phyloP scores from a whole-genome alignment of 1,284 basidiomycete species.

The Chalciporus piperatoides region DNA sequence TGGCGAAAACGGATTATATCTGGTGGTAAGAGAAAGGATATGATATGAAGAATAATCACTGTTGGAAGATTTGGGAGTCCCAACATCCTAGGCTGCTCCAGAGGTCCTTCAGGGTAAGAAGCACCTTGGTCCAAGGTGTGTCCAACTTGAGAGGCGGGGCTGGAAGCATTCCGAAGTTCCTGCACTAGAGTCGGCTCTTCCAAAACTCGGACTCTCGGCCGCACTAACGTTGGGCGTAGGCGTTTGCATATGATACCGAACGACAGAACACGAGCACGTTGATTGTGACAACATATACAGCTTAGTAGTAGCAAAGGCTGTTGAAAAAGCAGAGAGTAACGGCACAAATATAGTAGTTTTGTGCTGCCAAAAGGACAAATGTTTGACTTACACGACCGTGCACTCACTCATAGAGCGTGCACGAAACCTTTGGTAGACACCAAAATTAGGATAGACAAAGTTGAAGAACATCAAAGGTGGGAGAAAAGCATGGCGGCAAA shows the following conservation, averaged over 20 bases:
- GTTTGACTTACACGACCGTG: constrained; percentile 15
- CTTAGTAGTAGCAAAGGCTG: constrained; percentile 20
- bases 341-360: constrained; percentile 4
- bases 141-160: too few relatives aligned
- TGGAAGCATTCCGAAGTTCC: too few relatives aligned
- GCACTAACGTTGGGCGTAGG: too few relatives aligned
- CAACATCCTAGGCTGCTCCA: too few relatives aligned
- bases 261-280: constrained; percentile 25
- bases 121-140: too few relatives aligned
- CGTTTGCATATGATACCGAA: background rate
- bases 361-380: constrained; percentile 21
- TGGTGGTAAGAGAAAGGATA: background rate
- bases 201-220: too few relatives aligned
- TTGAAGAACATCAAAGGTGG: background rate
- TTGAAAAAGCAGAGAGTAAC: constrained; percentile 25
- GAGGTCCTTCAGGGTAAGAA: too few relatives aligned
- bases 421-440: constrained; percentile 10
- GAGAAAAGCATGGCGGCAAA: constrained; percentile 8
- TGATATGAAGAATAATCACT: background rate
- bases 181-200: too few relatives aligned
- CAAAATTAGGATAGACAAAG: constrained; percentile 20
- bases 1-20: background rate
- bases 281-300: constrained; percentile 32
- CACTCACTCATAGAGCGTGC: constrained; percentile 7
- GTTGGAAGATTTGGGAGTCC: background rate